Evolutionary conservation across 2,329 filamentous ascomycete species (phyloP), one percentile per base, ranked within the genome.

Genomic region (Erysiphe pulchra): DNA sequence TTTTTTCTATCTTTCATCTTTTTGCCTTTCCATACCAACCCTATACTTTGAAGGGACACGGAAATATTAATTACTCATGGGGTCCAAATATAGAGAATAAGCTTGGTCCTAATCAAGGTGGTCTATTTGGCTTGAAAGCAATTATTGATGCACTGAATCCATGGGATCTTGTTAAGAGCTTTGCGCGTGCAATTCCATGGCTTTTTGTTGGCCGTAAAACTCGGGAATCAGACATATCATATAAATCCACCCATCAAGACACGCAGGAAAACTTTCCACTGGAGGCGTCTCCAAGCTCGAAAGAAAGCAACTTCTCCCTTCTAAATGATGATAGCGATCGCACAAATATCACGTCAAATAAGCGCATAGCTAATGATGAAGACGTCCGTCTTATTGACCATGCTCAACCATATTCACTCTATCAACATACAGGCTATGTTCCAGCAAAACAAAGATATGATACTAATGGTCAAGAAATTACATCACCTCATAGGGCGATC

Each of bases 91-190:
- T 38, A 54, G 59, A 45, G 58, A 34, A 33, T 20, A 20, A 46
- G 2, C 36, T 45, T 61, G 58, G 57, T 1, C 57, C 62, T 2
- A 80, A 81, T 41, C 62, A 69, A 47, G 78, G 80, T 12, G 79
- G 80, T 2, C 68, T 70, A 41, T 57, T 76, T 37, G 80, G 80
- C 3, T 50, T 76, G 43, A 67, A 67, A 50, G 83, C 82, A 4
- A 59, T 87, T 7, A 58, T 67, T 1, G 77, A 87, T 54, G 76
- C 81, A 1, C 68, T 85, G 57, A 90, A 90, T 54, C 69, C 80
- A 0, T 83, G 81, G 76, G 84, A 93, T 58, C 70, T 92, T 38
- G 62, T 83, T 55, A 92, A 86, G 61, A 80, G 80, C 0, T 75
- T 80, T 49, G 80, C 77, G 9, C 71, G 84, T 44, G 79, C 80